Evolutionary conservation across 2,329 filamentous ascomycete genomes (phyloP).

Genomic region (Sarocladium strictum): DNA sequence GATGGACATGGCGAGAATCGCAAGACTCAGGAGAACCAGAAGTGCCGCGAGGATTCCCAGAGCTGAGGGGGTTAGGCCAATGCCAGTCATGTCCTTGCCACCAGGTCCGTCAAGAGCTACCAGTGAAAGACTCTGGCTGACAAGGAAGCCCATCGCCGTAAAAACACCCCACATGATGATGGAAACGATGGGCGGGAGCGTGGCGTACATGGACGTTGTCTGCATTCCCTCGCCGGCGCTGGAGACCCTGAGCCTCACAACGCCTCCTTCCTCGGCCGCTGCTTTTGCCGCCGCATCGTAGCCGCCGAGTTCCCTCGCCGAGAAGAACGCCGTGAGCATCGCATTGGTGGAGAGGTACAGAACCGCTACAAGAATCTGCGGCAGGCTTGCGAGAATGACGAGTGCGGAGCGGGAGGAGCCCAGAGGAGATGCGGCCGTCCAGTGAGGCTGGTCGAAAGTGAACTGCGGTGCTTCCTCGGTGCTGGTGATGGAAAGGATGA

Average conservation of each 20-base stretch:
- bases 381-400: slow-evolving; percentile 27
- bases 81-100: slow-evolving; percentile 17
- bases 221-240: slow-evolving; percentile 37
- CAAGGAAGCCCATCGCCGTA: slow-evolving; percentile 35
- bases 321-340: slow-evolving; percentile 40
- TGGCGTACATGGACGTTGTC: slow-evolving; percentile 41
- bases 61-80: slow-evolving; percentile 37
- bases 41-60: slow-evolving; percentile 36
- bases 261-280: slow-evolving; percentile 11
- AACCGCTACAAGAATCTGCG: slow-evolving; percentile 40
- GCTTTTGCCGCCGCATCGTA: slow-evolving; percentile 26
- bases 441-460: slow-evolving; percentile 31
- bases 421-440: slow-evolving; percentile 26
- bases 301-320: slow-evolving; percentile 44
- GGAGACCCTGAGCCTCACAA: slow-evolving; percentile 37
- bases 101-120: slow-evolving; percentile 22
- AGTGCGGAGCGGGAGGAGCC: slow-evolving; percentile 24
- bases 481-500: slow-evolving; percentile 30
- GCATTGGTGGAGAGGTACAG: slow-evolving; percentile 43
- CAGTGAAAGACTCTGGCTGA: slow-evolving; percentile 39
- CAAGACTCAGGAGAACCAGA: slow-evolving; percentile 27
- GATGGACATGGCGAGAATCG: slow-evolving; percentile 30
- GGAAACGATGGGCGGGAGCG: slow-evolving; percentile 40
- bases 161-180: slow-evolving; percentile 40
- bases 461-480: slow-evolving; percentile 24